Base-by-base conservation (phyloP, 371 early-diverging fungal species). In the Mortierella sp. region DNA sequence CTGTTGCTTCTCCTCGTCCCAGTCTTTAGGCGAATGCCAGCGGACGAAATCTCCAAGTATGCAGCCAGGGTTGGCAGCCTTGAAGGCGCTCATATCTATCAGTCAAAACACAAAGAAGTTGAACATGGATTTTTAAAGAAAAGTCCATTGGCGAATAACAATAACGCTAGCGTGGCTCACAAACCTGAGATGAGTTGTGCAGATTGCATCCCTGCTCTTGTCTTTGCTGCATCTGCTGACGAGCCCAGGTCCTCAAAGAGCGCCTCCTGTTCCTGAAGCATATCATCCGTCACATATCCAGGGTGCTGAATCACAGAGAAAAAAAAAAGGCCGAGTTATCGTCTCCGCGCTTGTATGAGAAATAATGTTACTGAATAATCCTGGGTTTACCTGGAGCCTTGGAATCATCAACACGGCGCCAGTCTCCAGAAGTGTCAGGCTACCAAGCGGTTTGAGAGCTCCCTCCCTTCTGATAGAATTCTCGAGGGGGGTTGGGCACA, bases 1-100 rank as follows among this genome's bases (percentile, higher is more conserved):
- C 15, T 76, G 71, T 7, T 88, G 91, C 21, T 76, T 79, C 14
- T 58, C 58, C 24, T 76, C 72, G 43, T 58, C 69, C 89, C 91
- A 93, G 72, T 97, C 97, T 47, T 93, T 85, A 11, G 97, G 97
- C 1, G 97, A 96, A 70, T 95, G 93, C 97, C 97, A 97, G 41
- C 95, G 83, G 11, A 97, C 90, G 85, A 97, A 97, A 65, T 97
- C 96, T 5, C 88, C 92, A 14, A 97, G 72, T 6, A 70, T 68
- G 14, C 90, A 87, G 15, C 85, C 81, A 4, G 95, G 94, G 26
- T 82, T 82, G 14, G 82, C 80, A 11, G 82, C 82, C 50, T 82
- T 82, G 50, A 82, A 82, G 4, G 82, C 80, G 14, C 80, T 79
- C 82, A 82, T 82, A 65, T 97, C 85, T 78, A 27, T n/a, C 24